These are phyloP conservation scores for Lizanozyma gosingica DNA, from an alignment of 1,139 yeast genomes.

Conservation along the genomic window DNA sequence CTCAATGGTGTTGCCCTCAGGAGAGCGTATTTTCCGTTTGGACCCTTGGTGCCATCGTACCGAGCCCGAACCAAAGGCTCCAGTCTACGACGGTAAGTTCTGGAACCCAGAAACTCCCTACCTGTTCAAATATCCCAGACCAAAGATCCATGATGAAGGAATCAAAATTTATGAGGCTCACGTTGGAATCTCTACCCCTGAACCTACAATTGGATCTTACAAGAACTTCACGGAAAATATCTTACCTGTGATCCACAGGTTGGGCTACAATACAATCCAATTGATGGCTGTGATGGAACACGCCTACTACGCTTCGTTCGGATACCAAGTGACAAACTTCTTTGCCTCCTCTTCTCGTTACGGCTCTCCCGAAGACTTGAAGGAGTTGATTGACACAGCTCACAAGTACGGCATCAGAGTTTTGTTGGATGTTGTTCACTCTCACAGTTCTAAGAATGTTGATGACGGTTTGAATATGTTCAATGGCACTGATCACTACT, in stretches of 20 bases:
- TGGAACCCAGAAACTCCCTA: slow-evolving; percentile 75
- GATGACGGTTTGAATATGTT: slow-evolving; percentile 89
- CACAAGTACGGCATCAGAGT: slow-evolving; percentile 84
- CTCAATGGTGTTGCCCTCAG: slow-evolving; percentile 54
- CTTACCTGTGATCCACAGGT: slow-evolving; percentile 72
- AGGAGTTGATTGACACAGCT: slow-evolving; percentile 84
- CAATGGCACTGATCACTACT: slow-evolving; percentile 93
- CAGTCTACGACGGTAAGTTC: slow-evolving; percentile 76
- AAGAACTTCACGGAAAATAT: slow-evolving; percentile 73
- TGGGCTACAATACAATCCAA: slow-evolving; percentile 91
- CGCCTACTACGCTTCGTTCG: slow-evolving; percentile 95
- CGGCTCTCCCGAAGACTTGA: slow-evolving; percentile 92
- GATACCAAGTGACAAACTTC: slow-evolving; percentile 89
- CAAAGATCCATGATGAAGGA: slow-evolving; percentile 37
- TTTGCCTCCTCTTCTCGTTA: slow-evolving; percentile 84
- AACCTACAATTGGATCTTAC: slow-evolving; percentile 76
- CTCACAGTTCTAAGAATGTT: slow-evolving; percentile 92
- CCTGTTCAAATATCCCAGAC: slow-evolving; percentile 55
- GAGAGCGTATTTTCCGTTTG: slow-evolving; percentile 65
- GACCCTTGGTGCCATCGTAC: slow-evolving; percentile 88
- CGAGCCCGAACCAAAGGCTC: slow-evolving; percentile 42
- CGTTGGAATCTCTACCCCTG: slow-evolving; percentile 89
- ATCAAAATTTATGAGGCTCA: slow-evolving; percentile 92
- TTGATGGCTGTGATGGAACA: slow-evolving; percentile 99
- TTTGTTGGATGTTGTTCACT: slow-evolving; percentile 85